phyloP scores from a whole-genome alignment of 1,284 basidiomycete genomes.

The Moesziomyces globuligerus region DNA sequence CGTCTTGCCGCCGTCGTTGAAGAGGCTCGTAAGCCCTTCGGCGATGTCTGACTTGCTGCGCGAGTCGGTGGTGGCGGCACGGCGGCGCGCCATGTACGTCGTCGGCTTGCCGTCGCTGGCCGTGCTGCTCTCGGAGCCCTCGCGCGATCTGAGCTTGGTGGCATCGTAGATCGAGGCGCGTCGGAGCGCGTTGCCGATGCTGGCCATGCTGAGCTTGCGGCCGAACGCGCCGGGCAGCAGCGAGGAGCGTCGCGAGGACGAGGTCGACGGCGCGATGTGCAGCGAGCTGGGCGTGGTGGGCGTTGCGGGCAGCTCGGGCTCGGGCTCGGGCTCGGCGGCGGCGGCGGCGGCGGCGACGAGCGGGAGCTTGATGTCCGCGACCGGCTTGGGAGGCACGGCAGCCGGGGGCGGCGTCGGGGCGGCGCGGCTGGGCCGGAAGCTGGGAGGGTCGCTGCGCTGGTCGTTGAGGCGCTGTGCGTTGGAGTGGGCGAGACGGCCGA shows the following conservation, averaged over 20 bases:
- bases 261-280: conserved; percentile 15
- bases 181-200: conserved; percentile 33
- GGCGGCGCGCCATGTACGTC: conserved; percentile 3
- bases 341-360: background rate
- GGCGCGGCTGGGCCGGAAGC: conserved; percentile 14
- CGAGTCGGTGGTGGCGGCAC: conserved; percentile 18
- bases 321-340: background rate
- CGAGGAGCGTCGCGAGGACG: conserved; percentile 22
- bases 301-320: conserved; percentile 14
- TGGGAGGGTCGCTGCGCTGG: conserved; percentile 41
- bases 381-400: background rate
- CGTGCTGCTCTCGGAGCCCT: background rate
- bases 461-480: conserved; percentile 40
- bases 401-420: conserved; percentile 13
- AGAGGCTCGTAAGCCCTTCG: conserved; percentile 14
- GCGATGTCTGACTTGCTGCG: conserved; percentile 41
- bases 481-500: conserved; percentile 28
- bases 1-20: conserved; percentile 19
- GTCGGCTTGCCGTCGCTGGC: background rate
- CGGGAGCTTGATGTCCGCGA: background rate
- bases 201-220: conserved; percentile 42
- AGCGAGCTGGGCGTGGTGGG: conserved; percentile 19
- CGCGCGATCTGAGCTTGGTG: conserved; percentile 25
- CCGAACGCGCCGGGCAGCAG: conserved; percentile 13
- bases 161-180: conserved; percentile 38